A percentile compares a stretch with the other conserved stretches of the same genome.
Evolutionary conservation across 805 yeast genomes (phyloP).

Genomic region (Myxozyma monticola): DNA sequence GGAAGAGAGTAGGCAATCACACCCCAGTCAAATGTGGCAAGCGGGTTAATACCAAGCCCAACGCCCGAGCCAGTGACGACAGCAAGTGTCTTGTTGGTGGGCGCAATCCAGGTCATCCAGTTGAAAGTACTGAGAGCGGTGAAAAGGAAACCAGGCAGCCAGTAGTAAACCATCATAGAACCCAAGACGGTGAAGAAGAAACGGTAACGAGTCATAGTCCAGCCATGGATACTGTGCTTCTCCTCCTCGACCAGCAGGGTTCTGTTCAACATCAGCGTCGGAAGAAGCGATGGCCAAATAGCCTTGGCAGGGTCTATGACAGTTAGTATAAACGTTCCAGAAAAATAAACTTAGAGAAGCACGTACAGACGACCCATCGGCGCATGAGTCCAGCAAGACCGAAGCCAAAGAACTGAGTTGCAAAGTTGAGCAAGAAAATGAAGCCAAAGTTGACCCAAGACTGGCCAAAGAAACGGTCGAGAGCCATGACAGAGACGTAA

Average conservation of each 20-base stretch:
- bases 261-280: constrained; percentile 51
- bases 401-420: constrained; percentile 64
- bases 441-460: constrained; percentile 48
- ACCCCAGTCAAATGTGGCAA: constrained; percentile 46
- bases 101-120: constrained; percentile 62
- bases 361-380: constrained; percentile 53
- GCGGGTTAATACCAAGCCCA: constrained; percentile 49
- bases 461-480: constrained; percentile 42
- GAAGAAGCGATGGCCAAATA: constrained; percentile 56
- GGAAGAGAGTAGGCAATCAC: constrained; percentile 21
- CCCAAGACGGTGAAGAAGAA: constrained; percentile 49
- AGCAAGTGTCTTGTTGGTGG: constrained; percentile 51
- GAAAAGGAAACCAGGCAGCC: constrained; percentile 63
- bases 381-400: constrained; percentile 46
- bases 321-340: constrained; percentile 64
- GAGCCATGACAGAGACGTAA: constrained; percentile 4
- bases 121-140: constrained; percentile 57
- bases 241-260: constrained; percentile 47
- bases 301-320: constrained; percentile 46
- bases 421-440: constrained; percentile 52
- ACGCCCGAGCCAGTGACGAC: constrained; percentile 48
- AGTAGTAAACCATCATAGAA: constrained; percentile 51
- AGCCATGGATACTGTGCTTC: constrained; percentile 55
- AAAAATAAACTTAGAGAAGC: constrained; percentile 56
- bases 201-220: constrained; percentile 56